These are phyloP conservation scores for Phaffomyces antillensis DNA, from an alignment of 805 yeast genomes.

Conservation along the genomic window DNA sequence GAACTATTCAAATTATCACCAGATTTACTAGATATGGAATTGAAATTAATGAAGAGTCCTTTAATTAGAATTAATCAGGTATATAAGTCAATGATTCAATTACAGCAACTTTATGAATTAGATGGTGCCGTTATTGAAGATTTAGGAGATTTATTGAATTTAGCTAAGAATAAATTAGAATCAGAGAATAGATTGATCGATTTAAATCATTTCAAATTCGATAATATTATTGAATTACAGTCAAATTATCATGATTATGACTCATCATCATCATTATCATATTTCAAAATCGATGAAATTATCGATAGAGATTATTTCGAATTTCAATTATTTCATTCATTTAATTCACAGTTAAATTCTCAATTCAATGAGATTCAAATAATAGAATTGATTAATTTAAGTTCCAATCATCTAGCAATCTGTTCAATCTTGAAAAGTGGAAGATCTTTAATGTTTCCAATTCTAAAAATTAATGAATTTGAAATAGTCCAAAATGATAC, in stretches of 20 bases:
- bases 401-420: slow-evolving; percentile 15
- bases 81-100: not conserved
- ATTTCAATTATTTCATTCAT: slow-evolving; percentile 9
- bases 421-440: slow-evolving; percentile 20
- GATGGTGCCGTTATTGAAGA: not conserved
- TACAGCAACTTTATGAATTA: not conserved
- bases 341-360: too few species aligned
- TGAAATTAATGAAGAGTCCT: slow-evolving; percentile 6
- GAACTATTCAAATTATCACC: not conserved
- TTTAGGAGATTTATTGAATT: not conserved
- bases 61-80: slow-evolving; percentile 8
- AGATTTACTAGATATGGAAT: slow-evolving; percentile 8
- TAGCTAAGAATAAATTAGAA: slow-evolving; percentile 18
- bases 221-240: slow-evolving; percentile 11
- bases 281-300: slow-evolving; percentile 15
- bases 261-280: slow-evolving; percentile 5
- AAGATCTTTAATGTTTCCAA: slow-evolving; percentile 19
- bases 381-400: slow-evolving; percentile 16
- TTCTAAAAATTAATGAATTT: slow-evolving; percentile 14
- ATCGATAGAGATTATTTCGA: slow-evolving; percentile 22
- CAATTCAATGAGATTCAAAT: slow-evolving; percentile 3
- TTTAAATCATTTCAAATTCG: slow-evolving; percentile 14
- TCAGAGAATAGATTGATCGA: slow-evolving; percentile 16
- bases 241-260: not conserved
- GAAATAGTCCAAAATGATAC: slow-evolving; percentile 9